Base-by-base conservation (phyloP, 1,139 yeast genomes). In the Yarrowia galli region DNA sequence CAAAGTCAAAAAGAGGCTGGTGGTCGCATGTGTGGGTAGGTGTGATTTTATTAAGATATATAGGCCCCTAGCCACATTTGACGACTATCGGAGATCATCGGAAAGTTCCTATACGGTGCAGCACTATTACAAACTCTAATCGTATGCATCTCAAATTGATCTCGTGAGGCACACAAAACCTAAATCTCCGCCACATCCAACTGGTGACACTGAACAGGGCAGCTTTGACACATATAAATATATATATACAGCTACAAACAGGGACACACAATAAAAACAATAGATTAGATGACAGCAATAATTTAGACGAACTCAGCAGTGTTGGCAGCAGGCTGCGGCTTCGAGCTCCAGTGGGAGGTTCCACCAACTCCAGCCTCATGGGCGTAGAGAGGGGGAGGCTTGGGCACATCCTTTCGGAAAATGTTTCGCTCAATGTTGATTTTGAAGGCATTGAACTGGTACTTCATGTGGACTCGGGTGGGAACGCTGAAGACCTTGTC, bases 401-500 rank as follows among this genome's bases (percentile, higher is more conserved):
- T 35, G 36, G 54, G 66, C 32, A 61, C 46, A 36, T 61, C 56
- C 38, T 25, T 18, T 46, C 66, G 54, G 20, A 61, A 38, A 23
- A 61, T 25, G 22, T 8, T n/a, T 36, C 56, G 32, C 56, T 61
- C 22, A 18, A 61, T 43, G 38, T 61, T 48, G 25, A 61, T 36
- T 35, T 35, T 36, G 56, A 61, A 40, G 20, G 66, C 66, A 65
- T 71, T 70, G 60, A 78, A 16, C 71, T 80, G 81, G 71, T 79
- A 78, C 45, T 71, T 69, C 68, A 78, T 74, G 69, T 78, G 79
- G 35, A 72, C 72, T n/a, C 70, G 67, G 8, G 81, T 78, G 7
- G 80, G 74, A 12, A 79, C 77, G 45, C 77, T 74, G 69, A 80
- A 80, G 25, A 81, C 80, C 45, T 74, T 72, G 73, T 87, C 89